Evolutionary conservation across 2,329 filamentous ascomycete genomes (phyloP), one percentile per base, ranked within the genome.

Genomic region (Chalara sp.): DNA sequence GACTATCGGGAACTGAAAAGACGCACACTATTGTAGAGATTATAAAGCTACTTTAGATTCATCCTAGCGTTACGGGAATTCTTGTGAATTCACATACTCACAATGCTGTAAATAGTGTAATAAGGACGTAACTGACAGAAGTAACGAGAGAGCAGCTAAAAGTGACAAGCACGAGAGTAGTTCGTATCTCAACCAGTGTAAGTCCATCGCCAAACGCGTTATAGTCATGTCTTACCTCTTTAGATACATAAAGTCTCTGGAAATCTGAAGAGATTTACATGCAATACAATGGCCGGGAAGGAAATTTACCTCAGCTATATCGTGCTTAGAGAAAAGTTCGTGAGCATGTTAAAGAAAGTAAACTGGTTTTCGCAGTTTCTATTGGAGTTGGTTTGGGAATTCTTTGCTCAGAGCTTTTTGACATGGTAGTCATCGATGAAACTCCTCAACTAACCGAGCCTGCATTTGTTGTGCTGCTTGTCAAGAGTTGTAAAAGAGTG

Each of bases 371-470:
- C 51, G 72, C 71, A 1, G 74, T 71, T 0, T 75, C 72, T 47
- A 68, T 67, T 21, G 70, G 71, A 13, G 65, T 70, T 10, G 69
- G 67, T 0, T 59, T 74, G 0, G 71, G 71, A 0, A 55, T 75
- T 4, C 63, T 74, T 5, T 67, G 70, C 12, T 60, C 56, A 4
- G 61, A 72, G 47, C 33, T 21, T 30, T 51, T 46, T 41, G 63
- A 68, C 32, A 66, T 65, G 5, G 69, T 73, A 11, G 66, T 75
- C 49, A 63, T 76, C 5, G 71, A 74, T 49, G 71, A 75, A 60
- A 72, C 73, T 6, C 75, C 72, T 2, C 72, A 75, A 52, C 70
- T 70, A 50, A 73, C 70, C 0, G 72, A 76, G 51, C 67, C 72
- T 0, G 65, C 61, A 1, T 68, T 67, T 3, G 56, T 74, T 1